Conservation (phyloP, 768 basidiomycete genomes). For the Scleroderma citrinum region DNA sequence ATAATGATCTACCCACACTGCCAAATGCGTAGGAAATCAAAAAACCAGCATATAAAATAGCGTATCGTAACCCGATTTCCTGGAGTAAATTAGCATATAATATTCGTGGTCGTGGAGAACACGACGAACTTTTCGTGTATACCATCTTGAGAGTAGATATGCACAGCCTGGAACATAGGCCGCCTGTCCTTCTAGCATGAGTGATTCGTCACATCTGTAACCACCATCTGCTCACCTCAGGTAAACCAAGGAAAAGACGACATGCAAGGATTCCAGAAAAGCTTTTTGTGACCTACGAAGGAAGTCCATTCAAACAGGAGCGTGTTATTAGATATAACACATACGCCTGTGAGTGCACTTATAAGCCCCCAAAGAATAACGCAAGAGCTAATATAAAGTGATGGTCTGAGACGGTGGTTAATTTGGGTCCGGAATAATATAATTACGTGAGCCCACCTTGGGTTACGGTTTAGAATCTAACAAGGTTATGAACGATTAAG, state of each 20-base stretch:
- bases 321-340: conserved; percentile 7
- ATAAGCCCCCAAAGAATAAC: conserved; percentile 61
- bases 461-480: conserved; percentile 50
- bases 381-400: conserved; percentile 55
- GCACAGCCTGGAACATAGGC: conserved; percentile 62
- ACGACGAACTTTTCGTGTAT: conserved; percentile 13
- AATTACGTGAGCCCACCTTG: conserved; percentile 30
- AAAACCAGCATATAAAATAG: conserved; percentile 52
- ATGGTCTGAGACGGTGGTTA: conserved; percentile 37
- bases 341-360: conserved; percentile 55
- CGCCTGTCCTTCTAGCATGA: conserved; percentile 28
- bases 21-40: conserved; percentile 65
- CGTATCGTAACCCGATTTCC: conserved; percentile 62
- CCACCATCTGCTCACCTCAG: conserved; percentile 36
- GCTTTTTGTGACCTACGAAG: conserved; percentile 43
- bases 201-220: not conserved
- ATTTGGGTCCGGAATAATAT: not conserved
- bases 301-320: no score
- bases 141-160: conserved; percentile 27
- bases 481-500: not conserved
- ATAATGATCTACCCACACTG: conserved; percentile 34
- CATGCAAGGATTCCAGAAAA: conserved; percentile 53
- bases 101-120: not conserved
- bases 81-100: conserved; percentile 13
- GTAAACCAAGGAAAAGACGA: conserved; percentile 57